Conservation (phyloP, 164 flowering plant genomes). For the Berberis vulgaris region DNA sequence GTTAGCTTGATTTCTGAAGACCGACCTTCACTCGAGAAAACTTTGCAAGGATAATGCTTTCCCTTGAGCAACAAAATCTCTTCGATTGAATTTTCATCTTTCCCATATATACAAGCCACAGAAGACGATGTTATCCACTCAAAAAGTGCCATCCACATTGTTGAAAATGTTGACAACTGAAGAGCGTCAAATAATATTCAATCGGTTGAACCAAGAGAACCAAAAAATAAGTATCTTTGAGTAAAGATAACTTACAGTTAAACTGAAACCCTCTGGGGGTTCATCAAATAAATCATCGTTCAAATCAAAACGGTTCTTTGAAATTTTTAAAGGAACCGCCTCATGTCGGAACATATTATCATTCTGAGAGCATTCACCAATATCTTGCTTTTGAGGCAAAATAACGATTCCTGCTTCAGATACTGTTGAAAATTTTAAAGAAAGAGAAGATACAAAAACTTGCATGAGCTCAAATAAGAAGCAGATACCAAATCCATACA, state of each 20-base stretch:
- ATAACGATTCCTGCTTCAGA: no score
- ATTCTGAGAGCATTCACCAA: no score
- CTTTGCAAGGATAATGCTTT: conserved; percentile 59
- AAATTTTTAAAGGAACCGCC: no score
- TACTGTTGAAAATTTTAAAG: background rate
- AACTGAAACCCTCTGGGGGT: background rate
- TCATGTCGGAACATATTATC: no score
- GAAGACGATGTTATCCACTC: conserved; percentile 85
- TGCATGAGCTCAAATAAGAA: background rate
- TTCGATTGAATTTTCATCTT: conserved; percentile 53
- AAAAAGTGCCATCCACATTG: conserved; percentile 81
- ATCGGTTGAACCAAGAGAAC: background rate
- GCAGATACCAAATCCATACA: background rate
- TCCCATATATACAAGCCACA: conserved; percentile 81
- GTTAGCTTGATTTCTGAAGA: conserved; percentile 81
- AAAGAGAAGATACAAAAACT: background rate
- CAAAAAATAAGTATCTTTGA: background rate
- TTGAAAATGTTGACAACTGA: conserved; percentile 78
- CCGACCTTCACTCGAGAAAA: conserved; percentile 51
- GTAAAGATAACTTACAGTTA: background rate
- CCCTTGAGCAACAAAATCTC: conserved; percentile 61
- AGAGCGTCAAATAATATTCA: conserved; percentile 2
- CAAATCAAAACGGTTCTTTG: no score
- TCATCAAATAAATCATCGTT: no score
- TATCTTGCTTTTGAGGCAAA: no score